phyloP scores from a whole-genome alignment of 2,329 filamentous ascomycete species.

The Fusarium acutatum region DNA sequence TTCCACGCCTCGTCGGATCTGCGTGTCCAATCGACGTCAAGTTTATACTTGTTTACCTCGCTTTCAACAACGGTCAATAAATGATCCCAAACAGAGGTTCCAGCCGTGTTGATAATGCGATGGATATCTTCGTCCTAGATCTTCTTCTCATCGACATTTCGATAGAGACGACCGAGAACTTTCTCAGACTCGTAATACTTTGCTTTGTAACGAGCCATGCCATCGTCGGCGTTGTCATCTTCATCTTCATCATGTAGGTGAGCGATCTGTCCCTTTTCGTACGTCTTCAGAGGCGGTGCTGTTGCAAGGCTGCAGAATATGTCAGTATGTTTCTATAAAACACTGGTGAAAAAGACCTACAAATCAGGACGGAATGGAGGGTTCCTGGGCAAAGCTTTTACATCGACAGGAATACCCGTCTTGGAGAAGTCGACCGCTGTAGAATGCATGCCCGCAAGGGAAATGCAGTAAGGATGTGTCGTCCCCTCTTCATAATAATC shows the following conservation, averaged over 20 bases:
- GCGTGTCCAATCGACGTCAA: constrained; percentile 46
- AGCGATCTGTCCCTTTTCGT: constrained; percentile 54
- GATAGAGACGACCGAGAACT: constrained; percentile 74
- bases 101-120: constrained; percentile 36
- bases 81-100: constrained; percentile 55
- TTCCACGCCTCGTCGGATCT: constrained; percentile 51
- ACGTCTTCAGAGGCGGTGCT: constrained; percentile 54
- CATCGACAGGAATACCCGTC: constrained; percentile 69
- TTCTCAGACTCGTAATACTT: constrained; percentile 74
- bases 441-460: constrained; percentile 71
- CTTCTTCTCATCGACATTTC: constrained; percentile 74
- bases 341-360: constrained; percentile 47
- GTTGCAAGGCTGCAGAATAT: constrained; percentile 52
- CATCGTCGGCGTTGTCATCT: constrained; percentile 51
- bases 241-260: constrained; percentile 43
- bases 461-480: constrained; percentile 57
- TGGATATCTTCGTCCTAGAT: constrained; percentile 66
- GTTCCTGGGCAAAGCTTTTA: constrained; percentile 52
- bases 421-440: constrained; percentile 81
- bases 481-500: constrained; percentile 66
- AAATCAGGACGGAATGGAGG: constrained; percentile 62
- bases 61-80: constrained; percentile 44
- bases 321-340: background rate
- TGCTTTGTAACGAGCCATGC: constrained; percentile 54
- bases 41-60: constrained; percentile 26